phyloP scores from a whole-genome alignment of 2,329 filamentous ascomycete genomes.

The Aspergillus bombycis region DNA sequence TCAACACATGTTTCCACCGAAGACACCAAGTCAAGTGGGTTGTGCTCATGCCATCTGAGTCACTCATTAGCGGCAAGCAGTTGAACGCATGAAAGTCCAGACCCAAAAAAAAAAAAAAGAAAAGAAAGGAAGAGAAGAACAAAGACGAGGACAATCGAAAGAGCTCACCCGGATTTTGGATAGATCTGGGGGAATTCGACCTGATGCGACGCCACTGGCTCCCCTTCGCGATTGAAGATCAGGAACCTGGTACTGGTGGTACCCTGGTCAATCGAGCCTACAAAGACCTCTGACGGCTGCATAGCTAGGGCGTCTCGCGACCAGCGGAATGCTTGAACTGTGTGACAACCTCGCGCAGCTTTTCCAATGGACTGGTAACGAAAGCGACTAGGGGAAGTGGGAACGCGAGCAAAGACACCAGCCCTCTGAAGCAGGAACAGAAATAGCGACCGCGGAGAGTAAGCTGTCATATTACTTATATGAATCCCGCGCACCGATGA shows the following conservation, averaged over 20 bases:
- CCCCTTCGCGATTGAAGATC: slow-evolving; percentile 79
- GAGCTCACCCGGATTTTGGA: slow-evolving; percentile 73
- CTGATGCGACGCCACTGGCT: slow-evolving; percentile 79
- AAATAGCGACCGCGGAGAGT: neutral
- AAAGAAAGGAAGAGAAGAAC: neutral
- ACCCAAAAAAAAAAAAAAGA: neutral
- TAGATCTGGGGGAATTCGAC: slow-evolving; percentile 84
- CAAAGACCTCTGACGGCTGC: slow-evolving; percentile 53
- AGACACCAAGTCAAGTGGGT: slow-evolving; percentile 72
- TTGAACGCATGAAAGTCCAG: neutral
- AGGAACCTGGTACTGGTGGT: slow-evolving; percentile 88
- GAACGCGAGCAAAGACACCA: neutral
- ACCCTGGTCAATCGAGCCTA: slow-evolving; percentile 87
- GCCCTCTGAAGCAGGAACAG: neutral
- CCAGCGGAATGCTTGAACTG: neutral
- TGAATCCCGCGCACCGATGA: neutral
- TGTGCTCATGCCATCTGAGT: slow-evolving; percentile 82
- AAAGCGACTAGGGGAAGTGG: neutral
- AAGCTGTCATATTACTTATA: slow-evolving; percentile 8
- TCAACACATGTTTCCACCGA: slow-evolving; percentile 80
- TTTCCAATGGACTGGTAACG: neutral
- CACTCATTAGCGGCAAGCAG: neutral
- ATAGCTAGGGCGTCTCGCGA: slow-evolving; percentile 18
- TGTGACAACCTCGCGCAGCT: neutral
- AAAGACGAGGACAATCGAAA: slow-evolving; percentile 30